Base-by-base conservation (phyloP, 176 grass and related monocot genomes). In the Carex myosuroides region DNA sequence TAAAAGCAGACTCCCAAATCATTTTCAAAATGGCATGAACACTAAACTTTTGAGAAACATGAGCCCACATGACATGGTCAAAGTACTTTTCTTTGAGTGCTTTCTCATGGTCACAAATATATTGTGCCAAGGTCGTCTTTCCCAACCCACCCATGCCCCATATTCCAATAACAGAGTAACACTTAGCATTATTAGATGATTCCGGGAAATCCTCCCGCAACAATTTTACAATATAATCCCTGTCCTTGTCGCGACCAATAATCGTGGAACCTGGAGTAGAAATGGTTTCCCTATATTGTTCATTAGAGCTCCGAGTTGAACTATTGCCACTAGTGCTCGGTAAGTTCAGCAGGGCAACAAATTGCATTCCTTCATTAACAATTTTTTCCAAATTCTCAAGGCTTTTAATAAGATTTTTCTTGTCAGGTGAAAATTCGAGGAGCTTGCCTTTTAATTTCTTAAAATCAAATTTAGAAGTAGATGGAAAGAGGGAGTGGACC, bases 121-220 rank as follows among this genome's bases (percentile, higher is more conserved):
- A 26, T 18, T 89, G 87, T 52, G 82, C 90, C 6, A 92, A 14
- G 13, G 90, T 89, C 6, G 84, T 91, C 64, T 91, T 89, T 16
- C 90, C 84, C 2, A 73, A 79, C 0, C 90, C 90, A 2, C 60
- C 55, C 17, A 89, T 50, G 0, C 90, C 90, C 7, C 79, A 52
- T 14, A 92, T 71, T 37, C 83, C 85, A 64, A 89, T 42, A 14
- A 67, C 55, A 3, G 90, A 87, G 41, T 79, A 91, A 10, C 84
- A 84, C 18, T 60, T 82, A 26, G 1, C 22, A 46, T 46, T 46
- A 46, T 7, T 46, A 10, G 44, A 46, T 0, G 8, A 46, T 46
- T 46, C 44, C 8, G 35, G 1, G 9, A 7, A 3, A 20, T 18
- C 30, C 1, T 82, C 13, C 54, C 11, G 74, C 13, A 92, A 79